Evolutionary conservation across 768 basidiomycete species (phyloP).

Genomic region (Boletus huronensis): DNA sequence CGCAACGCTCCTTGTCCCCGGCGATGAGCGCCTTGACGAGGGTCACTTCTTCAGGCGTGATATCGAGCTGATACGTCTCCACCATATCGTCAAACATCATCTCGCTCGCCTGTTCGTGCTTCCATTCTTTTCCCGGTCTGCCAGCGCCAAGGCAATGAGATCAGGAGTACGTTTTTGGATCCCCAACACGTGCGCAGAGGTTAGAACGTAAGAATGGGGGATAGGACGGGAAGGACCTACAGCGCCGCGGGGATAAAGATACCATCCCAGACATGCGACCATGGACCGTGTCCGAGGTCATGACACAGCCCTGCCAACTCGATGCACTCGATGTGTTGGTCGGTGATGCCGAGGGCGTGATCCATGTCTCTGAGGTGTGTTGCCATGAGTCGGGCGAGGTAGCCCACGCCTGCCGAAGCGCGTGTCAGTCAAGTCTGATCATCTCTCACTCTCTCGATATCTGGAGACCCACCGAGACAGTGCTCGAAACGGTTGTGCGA

Average conservation of each 20-base stretch:
- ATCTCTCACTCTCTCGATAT: too few relatives aligned
- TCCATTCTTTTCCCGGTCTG: conserved; percentile 54
- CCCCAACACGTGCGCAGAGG: not conserved
- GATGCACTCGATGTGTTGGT: conserved; percentile 72
- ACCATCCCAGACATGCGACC: conserved; percentile 82
- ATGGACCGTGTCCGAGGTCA: conserved; percentile 83
- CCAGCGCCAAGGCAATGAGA: too few relatives aligned
- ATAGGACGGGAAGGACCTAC: conserved; percentile 38
- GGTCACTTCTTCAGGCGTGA: conserved; percentile 45
- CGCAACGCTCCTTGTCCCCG: conserved; percentile 51
- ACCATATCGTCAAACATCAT: conserved; percentile 79
- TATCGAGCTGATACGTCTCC: conserved; percentile 48
- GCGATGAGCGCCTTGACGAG: conserved; percentile 80
- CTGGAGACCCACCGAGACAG: conserved; percentile 53
- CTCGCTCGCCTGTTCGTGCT: conserved; percentile 75
- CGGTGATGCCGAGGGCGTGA: conserved; percentile 59
- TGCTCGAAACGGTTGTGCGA: conserved; percentile 85
- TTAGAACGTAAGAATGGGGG: not conserved
- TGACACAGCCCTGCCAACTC: conserved; percentile 81
- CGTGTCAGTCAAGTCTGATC: not conserved
- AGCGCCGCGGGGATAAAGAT: conserved; percentile 63
- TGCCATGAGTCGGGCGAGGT: conserved; percentile 64
- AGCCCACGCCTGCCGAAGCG: conserved; percentile 57
- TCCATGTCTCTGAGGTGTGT: conserved; percentile 55
- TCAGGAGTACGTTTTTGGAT: not conserved